Base-by-base conservation (phyloP, 2,329 filamentous ascomycete species). In the Penicillium digitatum region DNA sequence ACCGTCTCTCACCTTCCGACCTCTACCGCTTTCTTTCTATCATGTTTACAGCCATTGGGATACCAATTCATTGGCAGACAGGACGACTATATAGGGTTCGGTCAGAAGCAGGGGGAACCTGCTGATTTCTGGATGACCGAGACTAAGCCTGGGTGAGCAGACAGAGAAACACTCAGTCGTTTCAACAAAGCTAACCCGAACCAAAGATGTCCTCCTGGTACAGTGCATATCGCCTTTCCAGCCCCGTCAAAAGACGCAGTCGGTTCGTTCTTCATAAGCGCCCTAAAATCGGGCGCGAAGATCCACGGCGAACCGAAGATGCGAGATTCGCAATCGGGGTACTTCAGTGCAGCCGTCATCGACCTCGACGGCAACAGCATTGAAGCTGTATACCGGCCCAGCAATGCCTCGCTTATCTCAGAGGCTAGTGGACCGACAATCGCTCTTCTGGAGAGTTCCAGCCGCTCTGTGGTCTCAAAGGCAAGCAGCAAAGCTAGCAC, bases 301-400 rank as follows among this genome's bases (percentile, higher is more conserved):
- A 79, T 83, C 24, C 82, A 84, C 64, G 81, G 81, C 32, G 77
- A 82, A 45, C 82, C 81, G 63, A 77, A 78, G 64, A 66, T 75
- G 67, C 77, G 82, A 54, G 80, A 81, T 67, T 73, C 76, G 18
- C 76, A 81, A 3, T 76, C 77, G 66, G 75, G 82, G 73, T 77
- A 83, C 76, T 79, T 85, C 74, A 86, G 83, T 59, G 83, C 84
- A 45, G 82, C 82, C 7, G 76, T 90, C 38, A 81, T 85, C 57
- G 90, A 95, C 72, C 81, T 89, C 52, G 90, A 95, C 75, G 89
- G 89, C 48, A 95, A 95, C 75, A 88, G 82, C 63, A 85, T 95
- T 69, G 89, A 94, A 68, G 87, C 89, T 29, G 83, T 92, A 47
- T 88, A 85, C 69, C 78, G 79, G 9, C 68, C 72, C 6, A 66